Base-by-base conservation (phyloP, 1,284 basidiomycete species). In the Ceratobasidium sp. region DNA sequence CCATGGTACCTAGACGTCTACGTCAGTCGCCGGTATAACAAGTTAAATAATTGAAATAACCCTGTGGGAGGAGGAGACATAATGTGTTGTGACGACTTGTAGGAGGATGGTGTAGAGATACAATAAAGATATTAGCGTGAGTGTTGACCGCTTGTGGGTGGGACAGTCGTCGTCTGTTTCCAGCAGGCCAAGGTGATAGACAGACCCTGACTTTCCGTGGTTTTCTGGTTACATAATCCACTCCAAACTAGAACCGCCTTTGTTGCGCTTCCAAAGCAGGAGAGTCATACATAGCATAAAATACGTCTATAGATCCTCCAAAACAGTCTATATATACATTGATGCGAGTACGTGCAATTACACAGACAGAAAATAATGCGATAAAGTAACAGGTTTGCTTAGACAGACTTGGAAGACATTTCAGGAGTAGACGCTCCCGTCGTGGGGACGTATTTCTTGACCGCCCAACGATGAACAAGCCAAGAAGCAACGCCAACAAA, bases 381-480 rank as follows among this genome's bases (percentile, higher is more conserved):
- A 40, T 15, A 39, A 39, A n/a, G 49, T 20, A 44, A 71, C 23
- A 51, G 28, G n/a, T 5, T 2, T 56, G 26, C 40, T 23, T 60
- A 72, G 40, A 72, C 53, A 61, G 26, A 33, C 15, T 61, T 60
- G 40, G 70, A 18, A 4, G 51, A 44, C 56, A 72, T 72, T 13
- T 60, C 42, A 20, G 42, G 72, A 39, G 23, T 44, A 42, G 44
- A 51, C 15, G 28, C 23, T n/a, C 66, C 26, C 7, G 44, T 55
- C 12, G 13, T 13, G 6, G 72, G 60, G 3, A 44, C 58, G 26
- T 75, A 75, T 33, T 55, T 46, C 72, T 75, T 75, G 55, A 79
- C 69, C 46, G 75, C 58, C 88, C 89, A 87, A 81, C 84, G 89
- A 10, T 91, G 88, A 66, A 92, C 82, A 80, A 88, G 87, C 86